Conservation (phyloP, 1,139 yeast genomes). For the Scheffersomyces illinoinensis region DNA sequence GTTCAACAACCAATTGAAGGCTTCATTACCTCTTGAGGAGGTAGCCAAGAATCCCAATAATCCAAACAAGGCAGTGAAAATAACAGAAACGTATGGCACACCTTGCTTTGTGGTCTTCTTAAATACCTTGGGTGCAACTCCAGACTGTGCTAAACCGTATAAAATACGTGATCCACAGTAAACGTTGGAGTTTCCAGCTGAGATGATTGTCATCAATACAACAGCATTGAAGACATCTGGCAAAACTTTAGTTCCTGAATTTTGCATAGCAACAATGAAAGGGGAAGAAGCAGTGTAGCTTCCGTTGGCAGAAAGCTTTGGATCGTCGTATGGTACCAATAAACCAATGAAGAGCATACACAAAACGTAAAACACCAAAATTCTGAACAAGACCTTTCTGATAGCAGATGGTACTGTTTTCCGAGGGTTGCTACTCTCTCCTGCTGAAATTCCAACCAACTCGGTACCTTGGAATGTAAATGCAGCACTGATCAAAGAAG, state of each 20-base stretch:
- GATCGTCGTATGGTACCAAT: slow-evolving; percentile 16
- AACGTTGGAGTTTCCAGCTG: slow-evolving; percentile 18
- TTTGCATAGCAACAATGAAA: slow-evolving; percentile 45
- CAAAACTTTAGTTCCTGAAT: slow-evolving; percentile 43
- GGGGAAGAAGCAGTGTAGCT: slow-evolving; percentile 48
- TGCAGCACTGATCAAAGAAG: slow-evolving; percentile 19
- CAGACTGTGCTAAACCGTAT: slow-evolving; percentile 15
- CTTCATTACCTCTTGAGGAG: slow-evolving; percentile 58
- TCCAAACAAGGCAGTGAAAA: slow-evolving; percentile 31
- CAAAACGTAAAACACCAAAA: slow-evolving; percentile 14
- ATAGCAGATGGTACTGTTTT: slow-evolving; percentile 14
- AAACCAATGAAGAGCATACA: slow-evolving; percentile 15
- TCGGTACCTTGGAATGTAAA: slow-evolving; percentile 24
- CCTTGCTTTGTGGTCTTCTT: slow-evolving; percentile 8
- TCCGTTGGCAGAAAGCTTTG: slow-evolving; percentile 13
- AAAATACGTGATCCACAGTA: slow-evolving; percentile 16
- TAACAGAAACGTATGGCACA: slow-evolving; percentile 7
- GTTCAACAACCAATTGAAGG: slow-evolving; percentile 79
- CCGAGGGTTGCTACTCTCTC: slow-evolving; percentile 14
- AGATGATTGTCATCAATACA: slow-evolving; percentile 15
- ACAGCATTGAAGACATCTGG: slow-evolving; percentile 14
- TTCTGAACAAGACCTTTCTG: slow-evolving; percentile 14
- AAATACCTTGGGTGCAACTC: slow-evolving; percentile 14
- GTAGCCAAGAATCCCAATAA: slow-evolving; percentile 63
- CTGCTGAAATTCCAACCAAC: slow-evolving; percentile 16